Conservation (phyloP, 495 filamentous ascomycete species). For the Neurospora intermedia region DNA sequence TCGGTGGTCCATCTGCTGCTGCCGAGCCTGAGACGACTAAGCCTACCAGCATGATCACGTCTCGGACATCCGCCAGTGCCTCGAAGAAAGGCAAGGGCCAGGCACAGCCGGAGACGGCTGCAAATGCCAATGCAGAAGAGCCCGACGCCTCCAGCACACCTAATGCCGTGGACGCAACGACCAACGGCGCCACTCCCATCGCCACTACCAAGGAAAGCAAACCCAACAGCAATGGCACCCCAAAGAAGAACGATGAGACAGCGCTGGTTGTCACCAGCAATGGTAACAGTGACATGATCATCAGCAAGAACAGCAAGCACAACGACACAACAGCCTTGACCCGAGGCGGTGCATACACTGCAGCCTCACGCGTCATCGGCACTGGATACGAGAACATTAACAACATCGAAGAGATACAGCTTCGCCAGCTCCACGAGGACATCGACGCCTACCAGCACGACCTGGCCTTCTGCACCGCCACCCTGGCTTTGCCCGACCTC, state of each 20-base stretch:
- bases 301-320: background rate
- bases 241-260: background rate
- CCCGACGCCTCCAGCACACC: background rate
- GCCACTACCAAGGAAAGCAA: background rate
- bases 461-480: conserved; percentile 25
- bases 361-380: background rate
- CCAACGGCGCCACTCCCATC: background rate
- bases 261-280: background rate
- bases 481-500: conserved; percentile 22
- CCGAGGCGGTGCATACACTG: background rate
- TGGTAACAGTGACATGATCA: background rate
- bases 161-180: background rate
- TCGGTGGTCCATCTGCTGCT: background rate
- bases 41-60: background rate
- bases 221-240: background rate
- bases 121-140: background rate
- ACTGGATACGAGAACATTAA: background rate
- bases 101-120: background rate
- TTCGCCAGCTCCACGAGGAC: conserved; percentile 33
- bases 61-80: background rate
- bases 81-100: background rate
- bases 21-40: background rate
- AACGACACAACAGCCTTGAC: background rate
- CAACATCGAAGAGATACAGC: conserved; percentile 28
- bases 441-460: conserved; percentile 32